Evolutionary conservation across 2,329 filamentous ascomycete genomes (phyloP).

Genomic region (Phyllosticta citriasiana): DNA sequence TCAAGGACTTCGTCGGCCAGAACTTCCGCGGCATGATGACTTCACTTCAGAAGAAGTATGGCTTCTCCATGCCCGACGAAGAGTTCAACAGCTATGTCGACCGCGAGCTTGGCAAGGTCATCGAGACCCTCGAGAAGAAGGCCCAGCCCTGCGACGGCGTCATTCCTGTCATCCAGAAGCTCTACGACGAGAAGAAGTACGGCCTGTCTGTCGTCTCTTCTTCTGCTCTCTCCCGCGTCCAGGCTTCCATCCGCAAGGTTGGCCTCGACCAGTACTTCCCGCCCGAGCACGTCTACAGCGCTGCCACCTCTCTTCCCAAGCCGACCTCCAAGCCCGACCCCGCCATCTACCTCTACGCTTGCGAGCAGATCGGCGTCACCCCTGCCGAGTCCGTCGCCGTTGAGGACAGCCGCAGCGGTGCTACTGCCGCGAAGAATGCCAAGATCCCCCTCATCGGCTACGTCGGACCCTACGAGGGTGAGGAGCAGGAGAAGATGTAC

Average conservation of each 20-base stretch:
- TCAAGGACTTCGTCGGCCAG: conserved; percentile 81
- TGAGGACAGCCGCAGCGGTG: conserved; percentile 82
- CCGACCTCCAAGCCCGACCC: conserved; percentile 91
- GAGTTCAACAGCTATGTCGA: conserved; percentile 67
- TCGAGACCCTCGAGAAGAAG: conserved; percentile 62
- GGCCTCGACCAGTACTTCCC: conserved; percentile 71
- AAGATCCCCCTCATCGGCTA: conserved; percentile 76
- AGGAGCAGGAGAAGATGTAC: conserved; percentile 53
- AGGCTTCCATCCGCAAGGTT: conserved; percentile 69
- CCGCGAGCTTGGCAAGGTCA: conserved; percentile 73
- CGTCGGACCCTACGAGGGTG: conserved; percentile 63
- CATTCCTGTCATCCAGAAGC: conserved; percentile 54
- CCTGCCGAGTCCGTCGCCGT: conserved; percentile 66
- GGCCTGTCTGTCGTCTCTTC: conserved; percentile 71
- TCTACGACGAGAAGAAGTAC: conserved; percentile 55
- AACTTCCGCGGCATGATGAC: conserved; percentile 91
- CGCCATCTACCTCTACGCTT: conserved; percentile 72
- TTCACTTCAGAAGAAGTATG: conserved; percentile 64
- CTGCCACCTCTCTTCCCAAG: conserved; percentile 63
- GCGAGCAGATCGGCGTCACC: conserved; percentile 61
- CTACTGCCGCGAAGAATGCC: conserved; percentile 65
- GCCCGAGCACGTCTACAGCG: conserved; percentile 67
- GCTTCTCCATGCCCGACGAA: conserved; percentile 56
- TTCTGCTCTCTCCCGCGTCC: conserved; percentile 66
- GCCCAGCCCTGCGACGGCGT: conserved; percentile 60